A percentile compares a stretch with the other conserved stretches of the same genome.
Conservation (phyloP, 1,139 yeast genomes). For the Candida dubliniensis region DNA sequence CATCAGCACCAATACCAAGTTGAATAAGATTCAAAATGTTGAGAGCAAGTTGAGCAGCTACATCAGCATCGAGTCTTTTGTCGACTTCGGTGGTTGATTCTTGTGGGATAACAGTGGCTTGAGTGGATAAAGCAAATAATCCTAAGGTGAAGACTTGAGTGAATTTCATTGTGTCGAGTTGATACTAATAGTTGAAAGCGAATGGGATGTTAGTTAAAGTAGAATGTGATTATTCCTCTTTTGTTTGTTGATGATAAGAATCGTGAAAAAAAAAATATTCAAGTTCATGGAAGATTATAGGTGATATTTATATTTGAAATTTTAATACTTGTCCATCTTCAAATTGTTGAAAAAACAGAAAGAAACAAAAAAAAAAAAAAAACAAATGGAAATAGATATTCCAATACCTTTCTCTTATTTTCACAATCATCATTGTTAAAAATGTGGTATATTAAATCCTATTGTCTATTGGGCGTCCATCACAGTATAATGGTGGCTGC, state of each 20-base stretch:
- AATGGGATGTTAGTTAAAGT: background rate
- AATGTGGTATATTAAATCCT: too few species aligned
- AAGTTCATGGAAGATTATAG: too few species aligned
- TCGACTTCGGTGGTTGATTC: background rate
- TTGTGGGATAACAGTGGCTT: constrained; percentile 5
- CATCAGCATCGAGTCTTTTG: constrained; percentile 3
- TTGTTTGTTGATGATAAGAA: background rate
- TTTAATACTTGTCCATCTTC: too few species aligned
- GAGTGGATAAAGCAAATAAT: constrained; percentile 5
- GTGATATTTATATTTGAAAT: too few species aligned
- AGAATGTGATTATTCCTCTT: background rate
- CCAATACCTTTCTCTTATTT: too few species aligned
- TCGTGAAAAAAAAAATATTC: too few species aligned
- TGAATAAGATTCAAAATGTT: background rate
- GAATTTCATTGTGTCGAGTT: constrained; percentile 2
- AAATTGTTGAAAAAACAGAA: too few species aligned
- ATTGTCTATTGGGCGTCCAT: too few species aligned
- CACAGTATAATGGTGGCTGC: too few species aligned
- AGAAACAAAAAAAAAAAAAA: too few species aligned
- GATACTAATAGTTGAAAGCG: background rate
- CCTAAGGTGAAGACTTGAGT: constrained; percentile 1
- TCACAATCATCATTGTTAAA: too few species aligned
- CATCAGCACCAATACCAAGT: background rate
- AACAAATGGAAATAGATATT: too few species aligned
- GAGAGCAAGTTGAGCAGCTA: background rate